These are phyloP conservation scores for Pseudoturritis turrita DNA, from an alignment of 345 rosid genomes.

Conservation along the genomic window DNA sequence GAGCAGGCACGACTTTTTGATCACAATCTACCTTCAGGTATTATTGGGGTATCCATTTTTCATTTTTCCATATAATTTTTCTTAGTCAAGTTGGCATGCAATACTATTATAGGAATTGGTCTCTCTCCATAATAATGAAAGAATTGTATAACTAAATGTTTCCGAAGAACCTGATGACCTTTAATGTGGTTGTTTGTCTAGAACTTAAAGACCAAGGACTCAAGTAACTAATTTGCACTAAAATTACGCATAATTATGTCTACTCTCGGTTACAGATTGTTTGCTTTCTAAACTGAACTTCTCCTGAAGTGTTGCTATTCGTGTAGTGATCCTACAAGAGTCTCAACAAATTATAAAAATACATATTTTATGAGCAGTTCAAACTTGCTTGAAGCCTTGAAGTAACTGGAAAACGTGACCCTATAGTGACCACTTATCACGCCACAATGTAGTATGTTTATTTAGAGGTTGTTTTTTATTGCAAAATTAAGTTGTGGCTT, in stretches of 20 bases:
- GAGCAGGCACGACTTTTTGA: slow-evolving; percentile 90
- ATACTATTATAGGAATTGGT: neutral
- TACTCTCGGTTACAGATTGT: neutral
- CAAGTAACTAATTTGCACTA: neutral
- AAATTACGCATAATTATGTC: neutral
- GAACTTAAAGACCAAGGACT: neutral
- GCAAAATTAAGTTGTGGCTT: neutral
- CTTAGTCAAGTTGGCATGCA: neutral
- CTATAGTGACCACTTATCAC: neutral
- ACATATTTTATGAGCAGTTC: neutral
- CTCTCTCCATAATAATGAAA: neutral
- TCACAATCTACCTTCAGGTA: slow-evolving; percentile 90
- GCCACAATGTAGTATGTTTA: neutral
- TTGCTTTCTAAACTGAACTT: neutral
- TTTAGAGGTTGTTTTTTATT: neutral
- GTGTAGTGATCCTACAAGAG: neutral
- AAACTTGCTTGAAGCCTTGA: neutral
- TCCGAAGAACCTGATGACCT: neutral
- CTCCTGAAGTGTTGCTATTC: neutral
- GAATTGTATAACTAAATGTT: neutral
- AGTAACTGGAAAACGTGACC: neutral
- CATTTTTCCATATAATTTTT: neutral
- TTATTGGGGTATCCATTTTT: slow-evolving; percentile 9
- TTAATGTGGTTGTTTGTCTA: neutral
- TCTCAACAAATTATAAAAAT: neutral